Evolutionary conservation across 306 rosid species (phyloP), one percentile per base, ranked within the genome.

Genomic region (Quercus engelmannii): DNA sequence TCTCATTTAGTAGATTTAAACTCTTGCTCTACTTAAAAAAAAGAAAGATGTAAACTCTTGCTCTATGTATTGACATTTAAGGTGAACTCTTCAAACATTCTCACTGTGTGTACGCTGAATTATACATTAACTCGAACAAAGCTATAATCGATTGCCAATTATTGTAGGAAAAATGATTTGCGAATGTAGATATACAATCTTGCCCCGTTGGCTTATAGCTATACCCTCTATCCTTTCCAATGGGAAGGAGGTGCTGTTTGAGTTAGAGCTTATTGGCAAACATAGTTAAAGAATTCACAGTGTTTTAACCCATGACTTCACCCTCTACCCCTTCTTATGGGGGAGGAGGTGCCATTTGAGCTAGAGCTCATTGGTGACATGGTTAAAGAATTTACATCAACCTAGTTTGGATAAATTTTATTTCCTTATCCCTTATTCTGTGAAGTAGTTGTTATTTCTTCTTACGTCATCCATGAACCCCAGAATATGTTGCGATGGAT

Each of bases 1-100:
- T 89, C 81, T 83, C 87, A 57, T 25, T 38, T 65, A 56, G 70
- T 74, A 51, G 21, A 74, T 76, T 10, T 59, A 49, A 55, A 74
- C 56, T 57, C 73, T 73, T 74, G 41, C 28, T 46, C 7, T 38
- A 19, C 43, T 38, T 38, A 38, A 35, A 35, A 35, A 2, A 7
- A 38, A 38, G 10, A 7, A 6, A 51, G 21, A 74, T 76, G 5
- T 58, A 49, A 58, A 74, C 56, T 57, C 77, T 73, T 74, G 26
- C 28, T 46, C 4, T 38, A 19, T 5, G 62, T 12, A 76, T 76
- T 41, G 30, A 67, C 6, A 9, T 63, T 63, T 63, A 5, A 63
- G 69, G 15, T 13, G 69, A 62, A 62, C 69, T 0, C 54, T 3
- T 62, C 30, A 63, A 28, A 28, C 6, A 63, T 68, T 35, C 52